Percentiles rank a stretch among this genome's conserved stretches.
Evolutionary conservation across 2,329 filamentous ascomycete species (phyloP).

Genomic region (Ophiostoma populinum): DNA sequence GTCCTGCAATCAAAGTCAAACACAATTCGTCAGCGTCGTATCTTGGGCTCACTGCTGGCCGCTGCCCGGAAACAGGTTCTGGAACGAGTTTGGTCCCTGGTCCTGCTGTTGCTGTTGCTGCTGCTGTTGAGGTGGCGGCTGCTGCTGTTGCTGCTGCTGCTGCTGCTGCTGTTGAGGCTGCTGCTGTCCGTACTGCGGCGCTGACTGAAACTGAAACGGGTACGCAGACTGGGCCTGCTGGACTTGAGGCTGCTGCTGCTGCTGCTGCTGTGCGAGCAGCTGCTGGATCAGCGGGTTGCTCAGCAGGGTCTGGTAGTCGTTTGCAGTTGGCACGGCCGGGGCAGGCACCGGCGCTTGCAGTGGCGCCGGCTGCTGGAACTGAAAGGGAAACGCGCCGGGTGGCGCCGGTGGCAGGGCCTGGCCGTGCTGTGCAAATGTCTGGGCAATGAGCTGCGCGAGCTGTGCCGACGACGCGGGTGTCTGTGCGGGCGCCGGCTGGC

Average conservation of each 20-base stretch:
- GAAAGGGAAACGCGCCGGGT: constrained; percentile 3
- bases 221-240: constrained; percentile 2
- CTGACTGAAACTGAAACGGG: constrained; percentile 1
- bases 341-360: constrained; percentile 14
- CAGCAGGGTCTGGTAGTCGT: constrained; percentile 5
- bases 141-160: constrained; percentile 2
- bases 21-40: background rate
- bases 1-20: too few relatives aligned
- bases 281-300: constrained; percentile 19
- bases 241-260: constrained; percentile 7
- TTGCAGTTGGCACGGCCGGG: constrained; percentile 1
- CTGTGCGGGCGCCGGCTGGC: too few relatives aligned
- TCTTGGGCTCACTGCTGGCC: constrained; percentile 4
- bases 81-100: constrained; percentile 4
- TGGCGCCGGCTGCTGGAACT: constrained; percentile 11
- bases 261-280: constrained; percentile 17
- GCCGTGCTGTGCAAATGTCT: background rate
- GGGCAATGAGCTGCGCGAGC: background rate
- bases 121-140: background rate
- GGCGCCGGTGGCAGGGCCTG: constrained; percentile 1
- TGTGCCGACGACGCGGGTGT: background rate
- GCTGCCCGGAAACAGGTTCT: constrained; percentile 5
- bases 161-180: constrained; percentile 5
- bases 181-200: constrained; percentile 4
- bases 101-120: background rate